These are phyloP conservation scores for Corymbia maculata DNA, from an alignment of 345 rosid genomes.

Conservation along the genomic window DNA sequence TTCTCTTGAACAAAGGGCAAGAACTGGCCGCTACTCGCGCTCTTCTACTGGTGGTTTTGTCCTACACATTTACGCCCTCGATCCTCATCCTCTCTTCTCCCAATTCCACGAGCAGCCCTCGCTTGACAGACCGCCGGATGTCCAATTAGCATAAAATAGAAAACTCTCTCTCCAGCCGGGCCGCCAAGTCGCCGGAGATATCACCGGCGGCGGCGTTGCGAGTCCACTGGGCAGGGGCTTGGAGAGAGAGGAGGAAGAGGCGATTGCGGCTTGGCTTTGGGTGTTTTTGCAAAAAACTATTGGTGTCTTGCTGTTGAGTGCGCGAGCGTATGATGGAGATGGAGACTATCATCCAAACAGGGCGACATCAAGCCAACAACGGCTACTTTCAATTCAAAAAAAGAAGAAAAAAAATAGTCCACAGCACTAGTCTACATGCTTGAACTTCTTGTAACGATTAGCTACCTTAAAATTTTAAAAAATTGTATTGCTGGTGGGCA, in stretches of 20 bases:
- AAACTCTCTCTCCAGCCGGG: not conserved
- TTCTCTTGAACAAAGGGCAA: not conserved
- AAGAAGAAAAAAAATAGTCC: not conserved
- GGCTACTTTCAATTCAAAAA: not conserved
- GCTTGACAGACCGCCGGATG: not conserved
- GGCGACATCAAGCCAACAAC: not conserved
- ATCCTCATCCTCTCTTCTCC: not conserved
- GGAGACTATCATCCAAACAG: too few species aligned
- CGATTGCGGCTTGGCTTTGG: not conserved
- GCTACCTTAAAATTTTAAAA: not conserved
- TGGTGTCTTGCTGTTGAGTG: not conserved
- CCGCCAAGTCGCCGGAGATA: not conserved
- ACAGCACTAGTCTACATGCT: not conserved
- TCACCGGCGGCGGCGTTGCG: not conserved
- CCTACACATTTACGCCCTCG: not conserved
- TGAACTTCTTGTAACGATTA: not conserved
- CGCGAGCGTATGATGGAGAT: not conserved
- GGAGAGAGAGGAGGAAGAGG: not conserved
- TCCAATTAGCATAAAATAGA: not conserved
- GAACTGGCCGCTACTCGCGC: not conserved
- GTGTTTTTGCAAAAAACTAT: not conserved
- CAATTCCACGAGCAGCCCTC: not conserved
- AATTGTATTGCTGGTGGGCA: not conserved
- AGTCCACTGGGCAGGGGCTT: not conserved
- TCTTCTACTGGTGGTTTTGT: not conserved